Base-by-base conservation (phyloP, 176 grass and related monocot genomes). In the Cenchrus americanus region DNA sequence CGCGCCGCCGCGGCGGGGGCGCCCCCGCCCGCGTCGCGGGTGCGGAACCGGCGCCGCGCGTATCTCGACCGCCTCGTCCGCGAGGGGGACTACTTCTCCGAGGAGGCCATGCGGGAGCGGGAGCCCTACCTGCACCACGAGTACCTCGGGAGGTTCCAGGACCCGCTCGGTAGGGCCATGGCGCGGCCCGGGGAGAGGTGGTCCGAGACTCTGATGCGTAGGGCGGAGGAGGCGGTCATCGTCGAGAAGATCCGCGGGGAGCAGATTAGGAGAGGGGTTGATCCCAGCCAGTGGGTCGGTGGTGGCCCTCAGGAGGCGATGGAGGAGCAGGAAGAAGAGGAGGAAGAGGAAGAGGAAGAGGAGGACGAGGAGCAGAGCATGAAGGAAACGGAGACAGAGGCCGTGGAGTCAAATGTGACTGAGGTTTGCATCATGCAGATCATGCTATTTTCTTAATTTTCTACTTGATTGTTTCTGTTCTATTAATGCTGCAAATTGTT, bases 71-170 rank as follows among this genome's bases (percentile, higher is more conserved):
- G 69, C 76, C 80, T 98, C 13, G 75, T 95, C 47, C 61, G 65
- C 55, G 79, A 70, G 26, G 95, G 92, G 62, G 95, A 93, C 2
- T 95, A 98, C 79, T 98, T 98, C 87, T 98, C 95, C 34, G 95
- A 98, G 71, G 95, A 95, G 15, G 88, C 92, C 10, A 98, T 98
- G 95, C 64, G 95, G 76, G 95, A 98, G 84, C 91, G 92, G 76
- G 91, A 98, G 68, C 91, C 91, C 0, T 98, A 98, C 68, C 89
- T 98, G 69, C 92, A 98, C 69, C 92, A 95, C 62, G 89, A 95
- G 72, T 92, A 95, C 67, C 54, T 98, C 4, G 96, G 92, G 5
- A 73, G 66, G 83, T 98, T 94, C 72, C 92, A 98, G 91, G 92
- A 98, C 57, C 92, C 91, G 4, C 24, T 68, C 1, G 91, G 92